These are phyloP conservation scores for Parmelia sp. DNA, from an alignment of 495 filamentous ascomycete species.

Conservation along the genomic window DNA sequence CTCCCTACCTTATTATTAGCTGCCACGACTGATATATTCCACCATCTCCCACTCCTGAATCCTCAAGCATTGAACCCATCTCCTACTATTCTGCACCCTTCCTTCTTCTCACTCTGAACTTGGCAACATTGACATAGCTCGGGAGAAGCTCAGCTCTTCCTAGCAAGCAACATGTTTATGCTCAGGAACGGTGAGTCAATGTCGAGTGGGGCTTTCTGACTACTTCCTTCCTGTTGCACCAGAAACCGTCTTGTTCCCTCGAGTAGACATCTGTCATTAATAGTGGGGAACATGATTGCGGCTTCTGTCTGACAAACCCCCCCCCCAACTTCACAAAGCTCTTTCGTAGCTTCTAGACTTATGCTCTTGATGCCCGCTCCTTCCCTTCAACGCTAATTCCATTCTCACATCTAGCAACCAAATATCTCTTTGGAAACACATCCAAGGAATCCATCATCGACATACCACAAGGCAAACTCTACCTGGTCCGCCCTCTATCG, in stretches of 20 bases:
- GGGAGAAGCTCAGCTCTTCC: neutral
- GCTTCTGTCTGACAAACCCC: neutral
- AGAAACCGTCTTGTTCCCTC: neutral
- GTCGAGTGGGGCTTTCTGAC: constrained; percentile 7
- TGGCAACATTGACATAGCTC: neutral
- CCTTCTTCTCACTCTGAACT: neutral
- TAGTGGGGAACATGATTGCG: neutral
- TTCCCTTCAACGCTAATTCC: constrained; percentile 26
- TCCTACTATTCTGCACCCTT: neutral
- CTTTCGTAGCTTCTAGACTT: neutral
- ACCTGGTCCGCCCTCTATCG: constrained; percentile 89
- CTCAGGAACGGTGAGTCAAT: constrained; percentile 56
- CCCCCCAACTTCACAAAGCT: constrained; percentile 26
- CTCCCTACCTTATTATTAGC: neutral
- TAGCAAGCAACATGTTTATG: constrained; percentile 57
- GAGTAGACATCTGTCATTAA: neutral
- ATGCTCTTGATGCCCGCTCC: constrained; percentile 21
- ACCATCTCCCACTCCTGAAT: neutral
- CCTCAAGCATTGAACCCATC: too few species aligned
- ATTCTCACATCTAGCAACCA: constrained; percentile 57
- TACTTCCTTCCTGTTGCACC: constrained; percentile 12
- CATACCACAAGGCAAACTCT: constrained; percentile 90
- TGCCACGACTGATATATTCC: too few species aligned
- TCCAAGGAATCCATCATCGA: constrained; percentile 93
- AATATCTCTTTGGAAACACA: constrained; percentile 84